These are phyloP conservation scores for Sporothrix humicola DNA, from an alignment of 2,329 filamentous ascomycete genomes.

Conservation along the genomic window DNA sequence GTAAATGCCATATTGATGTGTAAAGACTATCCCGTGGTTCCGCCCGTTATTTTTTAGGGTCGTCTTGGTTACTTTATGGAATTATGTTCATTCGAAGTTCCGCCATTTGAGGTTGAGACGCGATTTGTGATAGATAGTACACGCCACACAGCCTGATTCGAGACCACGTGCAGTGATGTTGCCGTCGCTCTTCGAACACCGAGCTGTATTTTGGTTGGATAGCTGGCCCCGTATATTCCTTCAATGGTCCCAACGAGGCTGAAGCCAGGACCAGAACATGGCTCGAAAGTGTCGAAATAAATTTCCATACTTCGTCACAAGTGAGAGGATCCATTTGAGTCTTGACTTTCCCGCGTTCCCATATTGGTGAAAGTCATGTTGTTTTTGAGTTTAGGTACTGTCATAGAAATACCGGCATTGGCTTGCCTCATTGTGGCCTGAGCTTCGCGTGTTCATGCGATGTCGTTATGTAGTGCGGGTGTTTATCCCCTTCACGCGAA, in stretches of 20 bases:
- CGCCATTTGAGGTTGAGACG: neutral
- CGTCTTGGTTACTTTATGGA: neutral
- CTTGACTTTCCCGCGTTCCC: constrained; percentile 7
- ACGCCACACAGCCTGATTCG: neutral
- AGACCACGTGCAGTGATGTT: neutral
- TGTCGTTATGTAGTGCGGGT: neutral
- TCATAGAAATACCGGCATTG: too few species aligned
- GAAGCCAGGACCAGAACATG: neutral
- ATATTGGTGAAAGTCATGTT: neutral
- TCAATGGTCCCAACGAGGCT: constrained; percentile 6
- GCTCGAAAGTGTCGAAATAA: neutral
- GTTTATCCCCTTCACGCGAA: neutral
- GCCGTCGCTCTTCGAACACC: constrained; percentile 9
- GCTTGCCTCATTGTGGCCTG: neutral
- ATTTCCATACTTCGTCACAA: too few species aligned
- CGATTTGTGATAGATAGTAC: neutral
- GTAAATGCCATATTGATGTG: neutral
- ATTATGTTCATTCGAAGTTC: neutral
- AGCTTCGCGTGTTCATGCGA: neutral
- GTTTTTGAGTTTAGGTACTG: neutral
- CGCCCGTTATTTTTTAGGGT: neutral
- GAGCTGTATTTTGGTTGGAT: neutral
- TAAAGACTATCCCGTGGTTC: neutral
- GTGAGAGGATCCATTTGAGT: too few species aligned
- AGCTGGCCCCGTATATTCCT: neutral